Evolutionary conservation across 371 early-diverging fungal species (phyloP).

Genomic region (Mucor sp.): DNA sequence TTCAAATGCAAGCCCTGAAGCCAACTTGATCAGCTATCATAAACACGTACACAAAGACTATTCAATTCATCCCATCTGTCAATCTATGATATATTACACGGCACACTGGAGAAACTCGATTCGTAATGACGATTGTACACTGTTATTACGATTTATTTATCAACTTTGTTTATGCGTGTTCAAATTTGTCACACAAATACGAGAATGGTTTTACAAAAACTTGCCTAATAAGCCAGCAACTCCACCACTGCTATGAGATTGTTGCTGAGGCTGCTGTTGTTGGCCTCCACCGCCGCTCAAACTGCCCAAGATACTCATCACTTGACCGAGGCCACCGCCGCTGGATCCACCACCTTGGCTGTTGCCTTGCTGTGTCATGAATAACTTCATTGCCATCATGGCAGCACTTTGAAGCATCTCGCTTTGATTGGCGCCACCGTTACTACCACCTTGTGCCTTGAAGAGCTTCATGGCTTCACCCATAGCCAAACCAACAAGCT

Average conservation of each 20-base stretch:
- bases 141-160: neutral
- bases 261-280: constrained; percentile 11
- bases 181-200: neutral
- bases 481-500: constrained; percentile 52
- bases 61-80: too few relatives aligned
- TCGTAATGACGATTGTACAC: neutral
- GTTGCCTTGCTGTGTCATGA: constrained; percentile 18
- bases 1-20: neutral
- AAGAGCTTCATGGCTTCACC: constrained; percentile 53
- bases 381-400: constrained; percentile 33
- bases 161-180: neutral
- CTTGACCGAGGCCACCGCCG: constrained; percentile 17
- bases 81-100: too few relatives aligned
- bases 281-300: constrained; percentile 16
- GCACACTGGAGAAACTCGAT: neutral
- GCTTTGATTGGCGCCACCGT: constrained; percentile 18
- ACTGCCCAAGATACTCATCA: constrained; percentile 27
- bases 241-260: constrained; percentile 14
- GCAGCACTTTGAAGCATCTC: constrained; percentile 38
- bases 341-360: constrained; percentile 1
- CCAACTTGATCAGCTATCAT: too few relatives aligned
- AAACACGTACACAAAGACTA: too few relatives aligned
- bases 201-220: constrained; percentile 19
- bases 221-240: constrained; percentile 26
- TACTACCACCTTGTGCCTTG: constrained; percentile 27